Evolutionary conservation across 2,329 filamentous ascomycete species (phyloP).

Genomic region (Trichoderma semiorbis): DNA sequence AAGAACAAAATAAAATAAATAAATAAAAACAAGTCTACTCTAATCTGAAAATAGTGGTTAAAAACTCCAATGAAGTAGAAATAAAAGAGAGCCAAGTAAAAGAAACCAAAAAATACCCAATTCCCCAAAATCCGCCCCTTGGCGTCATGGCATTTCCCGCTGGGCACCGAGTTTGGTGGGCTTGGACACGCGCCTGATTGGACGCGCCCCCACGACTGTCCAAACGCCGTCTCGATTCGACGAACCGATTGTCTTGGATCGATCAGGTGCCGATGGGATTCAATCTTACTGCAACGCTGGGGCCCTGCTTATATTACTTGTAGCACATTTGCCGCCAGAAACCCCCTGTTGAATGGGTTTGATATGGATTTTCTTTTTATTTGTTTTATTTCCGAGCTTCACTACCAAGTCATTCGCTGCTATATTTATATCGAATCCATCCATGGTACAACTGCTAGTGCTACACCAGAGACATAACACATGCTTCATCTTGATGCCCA

Average conservation of each 20-base stretch:
- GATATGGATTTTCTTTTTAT: background rate
- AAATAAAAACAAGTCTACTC: background rate
- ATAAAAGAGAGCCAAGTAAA: background rate
- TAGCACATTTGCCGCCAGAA: background rate
- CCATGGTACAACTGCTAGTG: background rate
- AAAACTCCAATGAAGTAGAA: background rate
- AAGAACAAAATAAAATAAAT: background rate
- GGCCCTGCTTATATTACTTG: background rate
- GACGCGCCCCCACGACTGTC: constrained; percentile 17
- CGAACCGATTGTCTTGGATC: background rate
- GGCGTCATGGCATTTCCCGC: background rate
- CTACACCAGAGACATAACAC: background rate
- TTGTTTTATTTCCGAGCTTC: background rate
- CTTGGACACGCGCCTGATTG: constrained; percentile 23
- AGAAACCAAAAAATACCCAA: background rate
- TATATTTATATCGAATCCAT: background rate
- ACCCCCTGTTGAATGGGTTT: background rate
- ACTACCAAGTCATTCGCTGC: background rate
- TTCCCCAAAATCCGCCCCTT: background rate
- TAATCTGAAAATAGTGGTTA: background rate
- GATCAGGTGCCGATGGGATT: constrained; percentile 6
- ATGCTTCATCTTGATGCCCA: background rate
- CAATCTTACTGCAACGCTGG: background rate
- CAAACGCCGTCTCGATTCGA: constrained; percentile 6
- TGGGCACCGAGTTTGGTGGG: background rate